Evolutionary conservation across 2,329 filamentous ascomycete genomes (phyloP).

Genomic region (Trichoderma lentiforme): DNA sequence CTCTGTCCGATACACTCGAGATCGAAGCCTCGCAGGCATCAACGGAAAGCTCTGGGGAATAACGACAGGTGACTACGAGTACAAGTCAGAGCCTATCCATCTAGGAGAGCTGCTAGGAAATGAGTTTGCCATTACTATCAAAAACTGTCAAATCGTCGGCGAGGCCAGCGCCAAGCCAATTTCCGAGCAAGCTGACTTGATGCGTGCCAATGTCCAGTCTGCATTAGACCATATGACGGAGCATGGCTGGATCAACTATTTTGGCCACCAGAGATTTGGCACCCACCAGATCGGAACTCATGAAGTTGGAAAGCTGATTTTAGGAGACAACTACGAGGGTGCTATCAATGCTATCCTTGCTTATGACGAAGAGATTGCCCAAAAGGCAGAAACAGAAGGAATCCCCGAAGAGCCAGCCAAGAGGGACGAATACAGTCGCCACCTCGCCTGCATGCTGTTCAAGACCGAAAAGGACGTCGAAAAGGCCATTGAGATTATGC

Average conservation of each 20-base stretch:
- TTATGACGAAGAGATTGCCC: conserved; percentile 62
- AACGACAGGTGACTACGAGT: conserved; percentile 76
- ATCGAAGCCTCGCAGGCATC: conserved; percentile 61
- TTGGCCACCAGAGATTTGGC: conserved; percentile 94
- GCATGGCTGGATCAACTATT: conserved; percentile 94
- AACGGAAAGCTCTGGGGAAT: conserved; percentile 62
- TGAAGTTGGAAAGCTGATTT: conserved; percentile 76
- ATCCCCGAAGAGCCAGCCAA: conserved; percentile 50
- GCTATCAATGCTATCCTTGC: conserved; percentile 75
- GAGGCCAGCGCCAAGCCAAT: conserved; percentile 30
- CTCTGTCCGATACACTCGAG: conserved; percentile 54
- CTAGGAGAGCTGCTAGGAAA: conserved; percentile 86
- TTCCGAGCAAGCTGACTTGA: conserved; percentile 29
- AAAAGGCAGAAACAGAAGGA: conserved; percentile 39
- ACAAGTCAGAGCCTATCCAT: conserved; percentile 67
- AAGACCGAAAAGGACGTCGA: conserved; percentile 55
- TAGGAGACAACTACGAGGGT: conserved; percentile 75
- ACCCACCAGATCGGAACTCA: conserved; percentile 85
- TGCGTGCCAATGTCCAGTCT: conserved; percentile 44
- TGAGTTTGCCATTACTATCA: conserved; percentile 87
- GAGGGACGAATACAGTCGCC: conserved; percentile 74
- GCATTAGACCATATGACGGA: conserved; percentile 65
- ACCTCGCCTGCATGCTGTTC: conserved; percentile 75
- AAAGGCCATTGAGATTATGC: conserved; percentile 65
- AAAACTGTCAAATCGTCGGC: conserved; percentile 68